These are phyloP conservation scores for Malus hybrid DNA, from an alignment of 331 rosid genomes.

Conservation along the genomic window DNA sequence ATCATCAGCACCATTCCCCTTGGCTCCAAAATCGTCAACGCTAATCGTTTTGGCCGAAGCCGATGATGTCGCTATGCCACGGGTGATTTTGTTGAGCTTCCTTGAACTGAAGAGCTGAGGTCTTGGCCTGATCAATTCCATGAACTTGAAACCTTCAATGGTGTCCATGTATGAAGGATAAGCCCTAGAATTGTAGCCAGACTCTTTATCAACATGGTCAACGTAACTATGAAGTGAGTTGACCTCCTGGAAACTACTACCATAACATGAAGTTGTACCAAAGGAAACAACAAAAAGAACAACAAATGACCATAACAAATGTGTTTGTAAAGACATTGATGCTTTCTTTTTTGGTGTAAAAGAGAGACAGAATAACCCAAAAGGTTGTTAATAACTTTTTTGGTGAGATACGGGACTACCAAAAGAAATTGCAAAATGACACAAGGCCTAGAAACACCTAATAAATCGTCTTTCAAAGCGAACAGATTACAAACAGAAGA, in stretches of 20 bases:
- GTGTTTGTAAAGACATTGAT: not conserved
- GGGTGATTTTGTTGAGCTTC: not conserved
- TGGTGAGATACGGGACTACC: too few species aligned
- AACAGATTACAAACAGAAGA: too few species aligned
- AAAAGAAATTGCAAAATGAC: too few species aligned
- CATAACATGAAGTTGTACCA: not conserved
- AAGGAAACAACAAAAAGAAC: not conserved
- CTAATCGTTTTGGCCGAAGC: conserved; percentile 12
- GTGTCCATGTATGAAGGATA: not conserved
- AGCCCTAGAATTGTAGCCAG: not conserved
- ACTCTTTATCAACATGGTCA: not conserved
- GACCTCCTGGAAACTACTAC: not conserved
- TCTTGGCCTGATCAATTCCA: not conserved
- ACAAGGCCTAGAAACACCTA: too few species aligned
- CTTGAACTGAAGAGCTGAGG: not conserved
- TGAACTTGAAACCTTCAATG: not conserved
- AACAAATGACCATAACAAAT: not conserved
- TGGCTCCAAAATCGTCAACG: conserved; percentile 63
- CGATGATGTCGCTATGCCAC: not conserved
- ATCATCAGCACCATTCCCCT: conserved; percentile 32
- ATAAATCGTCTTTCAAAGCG: too few species aligned
- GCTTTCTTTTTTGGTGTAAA: not conserved
- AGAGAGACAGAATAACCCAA: not conserved
- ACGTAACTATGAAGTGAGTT: not conserved
- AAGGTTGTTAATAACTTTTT: not conserved